phyloP scores from a whole-genome alignment of 176 grass and related monocot genomes.

The Musa troglodytarum region DNA sequence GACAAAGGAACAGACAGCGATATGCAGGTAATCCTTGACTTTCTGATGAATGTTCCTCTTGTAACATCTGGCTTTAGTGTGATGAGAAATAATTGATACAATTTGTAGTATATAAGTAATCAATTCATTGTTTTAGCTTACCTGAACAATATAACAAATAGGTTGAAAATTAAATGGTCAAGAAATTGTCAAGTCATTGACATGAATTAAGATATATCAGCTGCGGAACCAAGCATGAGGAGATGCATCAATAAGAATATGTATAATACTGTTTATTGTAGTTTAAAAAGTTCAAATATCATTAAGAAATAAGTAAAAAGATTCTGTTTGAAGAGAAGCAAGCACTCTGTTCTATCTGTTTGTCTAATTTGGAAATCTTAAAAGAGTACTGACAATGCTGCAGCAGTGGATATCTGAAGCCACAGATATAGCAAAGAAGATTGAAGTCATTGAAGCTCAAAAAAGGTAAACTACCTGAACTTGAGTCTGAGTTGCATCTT shows the following conservation, averaged over 20 bases:
- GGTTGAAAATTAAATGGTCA: no score
- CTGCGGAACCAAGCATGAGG: neutral
- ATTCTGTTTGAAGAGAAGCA: no score
- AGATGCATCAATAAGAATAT: neutral
- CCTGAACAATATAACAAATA: no score
- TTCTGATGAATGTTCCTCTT: neutral
- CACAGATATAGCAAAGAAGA: constrained; percentile 4
- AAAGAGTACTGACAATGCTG: neutral
- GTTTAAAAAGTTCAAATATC: no score
- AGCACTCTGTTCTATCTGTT: no score
- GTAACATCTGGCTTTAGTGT: neutral
- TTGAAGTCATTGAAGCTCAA: neutral
- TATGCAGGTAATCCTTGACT: neutral
- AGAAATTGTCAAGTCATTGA: neutral
- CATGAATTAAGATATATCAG: neutral
- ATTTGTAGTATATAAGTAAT: neutral
- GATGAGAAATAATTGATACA: neutral
- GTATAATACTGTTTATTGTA: no score
- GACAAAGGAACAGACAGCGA: neutral
- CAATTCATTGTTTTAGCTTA: no score
- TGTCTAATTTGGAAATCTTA: neutral
- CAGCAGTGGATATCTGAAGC: constrained; percentile 6
- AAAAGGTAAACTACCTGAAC: neutral
- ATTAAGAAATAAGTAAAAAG: no score
- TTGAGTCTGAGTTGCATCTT: neutral